Conservation (phyloP, 306 rosid genomes). For the Casuarina equisetifolia region DNA sequence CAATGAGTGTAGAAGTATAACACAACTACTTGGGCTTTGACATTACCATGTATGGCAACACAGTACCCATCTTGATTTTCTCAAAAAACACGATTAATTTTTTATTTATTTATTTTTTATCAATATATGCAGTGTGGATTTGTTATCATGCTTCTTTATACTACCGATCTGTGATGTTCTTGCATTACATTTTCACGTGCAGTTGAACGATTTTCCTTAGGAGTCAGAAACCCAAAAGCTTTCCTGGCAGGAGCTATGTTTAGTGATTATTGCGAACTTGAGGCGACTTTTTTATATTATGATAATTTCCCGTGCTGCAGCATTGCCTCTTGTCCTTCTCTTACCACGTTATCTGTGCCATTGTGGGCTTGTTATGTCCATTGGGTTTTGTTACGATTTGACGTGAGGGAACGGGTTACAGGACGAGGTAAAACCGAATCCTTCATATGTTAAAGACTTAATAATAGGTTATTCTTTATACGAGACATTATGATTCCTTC, state of each 20-base stretch:
- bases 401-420: too few relatives aligned
- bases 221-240: conserved; percentile 62
- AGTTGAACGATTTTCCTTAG: conserved; percentile 70
- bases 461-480: too few relatives aligned
- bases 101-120: neutral
- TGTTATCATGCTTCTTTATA: conserved; percentile 3
- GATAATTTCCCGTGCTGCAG: neutral
- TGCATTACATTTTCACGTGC: conserved; percentile 23
- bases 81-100: too few relatives aligned
- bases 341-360: neutral
- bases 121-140: neutral
- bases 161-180: conserved; percentile 24
- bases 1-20: too few relatives aligned
- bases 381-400: too few relatives aligned
- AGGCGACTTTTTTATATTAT: too few relatives aligned
- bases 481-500: too few relatives aligned
- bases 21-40: neutral
- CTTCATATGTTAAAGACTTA: too few relatives aligned
- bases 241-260: conserved; percentile 66
- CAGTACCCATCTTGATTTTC: neutral
- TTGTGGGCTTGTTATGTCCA: neutral
- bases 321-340: neutral
- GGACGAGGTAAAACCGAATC: too few relatives aligned
- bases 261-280: conserved; percentile 23
- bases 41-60: neutral